A percentile compares a stretch with the other conserved stretches of the same genome.
These are phyloP conservation scores for Mycotypha africana DNA, from an alignment of 371 early-diverging fungal species.

Conservation along the genomic window DNA sequence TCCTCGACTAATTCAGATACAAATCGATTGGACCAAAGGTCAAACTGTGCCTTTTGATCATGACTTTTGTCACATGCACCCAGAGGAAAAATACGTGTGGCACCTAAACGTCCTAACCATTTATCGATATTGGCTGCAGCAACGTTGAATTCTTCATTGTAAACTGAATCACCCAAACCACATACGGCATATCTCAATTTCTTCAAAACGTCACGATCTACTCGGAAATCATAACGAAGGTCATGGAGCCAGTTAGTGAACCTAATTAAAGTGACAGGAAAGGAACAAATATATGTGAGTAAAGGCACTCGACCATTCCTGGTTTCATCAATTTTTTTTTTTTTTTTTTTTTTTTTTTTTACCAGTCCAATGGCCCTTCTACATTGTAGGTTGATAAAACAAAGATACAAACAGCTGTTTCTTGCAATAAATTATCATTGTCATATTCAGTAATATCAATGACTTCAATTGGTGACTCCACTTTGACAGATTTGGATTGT, in stretches of 20 bases:
- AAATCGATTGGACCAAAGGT: conserved; percentile 49
- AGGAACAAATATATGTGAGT: not conserved
- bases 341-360: not conserved
- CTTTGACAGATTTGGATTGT: conserved; percentile 12
- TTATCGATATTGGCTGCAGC: conserved; percentile 60
- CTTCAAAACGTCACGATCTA: conserved; percentile 52
- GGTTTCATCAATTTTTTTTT: not conserved
- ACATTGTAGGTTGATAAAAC: conserved; percentile 69
- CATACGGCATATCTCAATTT: conserved; percentile 67
- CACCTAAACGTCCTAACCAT: conserved; percentile 64
- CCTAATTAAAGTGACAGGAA: conserved; percentile 5
- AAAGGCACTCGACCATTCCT: not conserved
- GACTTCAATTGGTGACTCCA: conserved; percentile 25
- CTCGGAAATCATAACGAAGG: conserved; percentile 62
- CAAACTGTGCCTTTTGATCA: conserved; percentile 54
- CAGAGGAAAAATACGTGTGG: conserved; percentile 58
- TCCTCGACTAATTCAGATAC: conserved; percentile 45
- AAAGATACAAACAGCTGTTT: conserved; percentile 59
- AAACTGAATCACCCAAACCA: conserved; percentile 73
- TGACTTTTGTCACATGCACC: conserved; percentile 66
- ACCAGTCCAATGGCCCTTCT: conserved; percentile 70
- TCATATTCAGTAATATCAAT: conserved; percentile 67
- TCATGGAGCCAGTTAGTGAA: conserved; percentile 70
- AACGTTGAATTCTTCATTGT: conserved; percentile 60
- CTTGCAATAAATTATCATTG: conserved; percentile 61